Evolutionary conservation across 805 yeast species (phyloP), one percentile per base, ranked within the genome.

Genomic region (Starmerella cellae): DNA sequence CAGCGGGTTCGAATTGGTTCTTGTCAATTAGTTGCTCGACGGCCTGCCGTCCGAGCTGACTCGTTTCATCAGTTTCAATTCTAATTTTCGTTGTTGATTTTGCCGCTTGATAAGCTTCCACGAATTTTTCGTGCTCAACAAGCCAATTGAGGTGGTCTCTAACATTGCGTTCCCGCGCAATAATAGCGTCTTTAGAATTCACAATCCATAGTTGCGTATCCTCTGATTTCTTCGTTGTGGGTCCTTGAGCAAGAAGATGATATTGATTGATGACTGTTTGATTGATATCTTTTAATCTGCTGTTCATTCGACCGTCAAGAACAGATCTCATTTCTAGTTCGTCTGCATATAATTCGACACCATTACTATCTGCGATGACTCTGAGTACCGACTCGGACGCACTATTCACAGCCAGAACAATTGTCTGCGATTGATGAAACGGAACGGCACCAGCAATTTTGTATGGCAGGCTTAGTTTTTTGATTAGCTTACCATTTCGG

Each of bases 141-240:
- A 68, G 79, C 95, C 96, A 88, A 3, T 74, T 64, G 35, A 78
- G 69, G 45, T 79, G 73, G 56, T 87, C 97, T 23, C 64, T 59
- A 20, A 79, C 60, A 41, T 75, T 76, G n/a, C 81, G 67, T 47
- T 79, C 83, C 51, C 77, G 72, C 0, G 85, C 84, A 14, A 76
- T 64, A 1, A 88, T 79, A 1, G 79, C 88, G 60, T 85, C 97
- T 37, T 74, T 72, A 0, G 95, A 83, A 55, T 88, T 75, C 4
- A 88, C 66, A 17, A 91, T 65, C 53, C 70, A 81, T 17, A 33
- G n/a, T 18, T 16, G 22, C 10, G 5, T 4, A 8, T n/a, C 9
- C 3, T 67, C 41, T 1, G 42, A 14, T n/a, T 27, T 13, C 11
- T 23, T 30, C 28, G 5, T 6, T 10, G 31, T 26, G 10, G 5